Base-by-base conservation (phyloP, 2,329 filamentous ascomycete species). In the Colletotrichum magnum region DNA sequence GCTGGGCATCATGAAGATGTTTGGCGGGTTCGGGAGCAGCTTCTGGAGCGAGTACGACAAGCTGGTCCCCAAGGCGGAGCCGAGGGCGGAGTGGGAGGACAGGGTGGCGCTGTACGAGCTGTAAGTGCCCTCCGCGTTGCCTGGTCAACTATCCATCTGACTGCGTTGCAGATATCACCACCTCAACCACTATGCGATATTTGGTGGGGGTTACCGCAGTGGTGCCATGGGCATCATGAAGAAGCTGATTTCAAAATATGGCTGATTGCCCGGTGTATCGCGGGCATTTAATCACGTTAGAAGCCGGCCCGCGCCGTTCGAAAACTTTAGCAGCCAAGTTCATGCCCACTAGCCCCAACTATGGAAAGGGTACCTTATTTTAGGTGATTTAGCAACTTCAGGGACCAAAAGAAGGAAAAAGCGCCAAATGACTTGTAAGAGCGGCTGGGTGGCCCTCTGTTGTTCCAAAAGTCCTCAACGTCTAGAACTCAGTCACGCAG, bases 1-100 rank as follows among this genome's bases (percentile, higher is more conserved):
- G 73, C 83, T 97, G 60, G 95, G 95, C 0, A 97, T 97, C 73
- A 98, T 98, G 94, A 89, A 88, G 59, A 97, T 98, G 94, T 98
- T 98, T 86, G 95, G 95, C 0, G 95, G 95, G 0, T 97, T 97
- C 79, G 90, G 90, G 0, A 75, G 79, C 0, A 79, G 76, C 1
- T 97, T 97, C 75, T 90, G 93, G 85, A 86, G 86, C 39, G 93
- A 96, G 77, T 98, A 98, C 78, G 89, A 93, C 77, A 79, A 83
- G 47, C 76, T 94, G 26, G 90, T 95, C 54, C 92, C 92, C 0
- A 97, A 92, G 82, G 91, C 92, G 9, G 93, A 97, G 77, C 95
- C 95, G 0, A 86, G 85, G 12, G 89, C 87, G 12, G 95, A 98
- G 83, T 97, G 93, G 84, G 90, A 92, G n/a, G 95, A 98, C 79